These are phyloP conservation scores for Gynandropsis gynandra DNA, from an alignment of 345 rosid species.

Conservation along the genomic window DNA sequence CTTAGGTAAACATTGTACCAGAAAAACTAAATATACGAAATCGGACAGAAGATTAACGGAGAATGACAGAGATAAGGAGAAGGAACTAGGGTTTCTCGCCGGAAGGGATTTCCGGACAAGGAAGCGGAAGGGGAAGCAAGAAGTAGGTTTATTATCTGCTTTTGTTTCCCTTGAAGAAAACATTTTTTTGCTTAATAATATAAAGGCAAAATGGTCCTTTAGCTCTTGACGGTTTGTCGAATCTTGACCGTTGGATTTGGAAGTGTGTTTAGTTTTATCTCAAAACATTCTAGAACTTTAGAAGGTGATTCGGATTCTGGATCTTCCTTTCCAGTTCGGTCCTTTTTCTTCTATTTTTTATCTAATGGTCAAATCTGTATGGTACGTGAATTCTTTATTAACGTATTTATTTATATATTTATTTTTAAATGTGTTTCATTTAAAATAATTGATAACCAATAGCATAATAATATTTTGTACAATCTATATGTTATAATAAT, in stretches of 20 bases:
- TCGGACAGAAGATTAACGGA: conserved; percentile 1
- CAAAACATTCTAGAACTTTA: conserved; percentile 18
- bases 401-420: no score
- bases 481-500: no score
- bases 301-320: conserved; percentile 11
- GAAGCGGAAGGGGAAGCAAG: conserved; percentile 1
- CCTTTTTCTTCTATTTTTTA: not conserved
- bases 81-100: not conserved
- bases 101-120: conserved; percentile 10
- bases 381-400: no score
- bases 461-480: no score
- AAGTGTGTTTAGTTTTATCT: not conserved
- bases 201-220: conserved; percentile 5
- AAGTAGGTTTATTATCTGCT: conserved; percentile 8
- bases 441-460: no score
- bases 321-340: conserved; percentile 1
- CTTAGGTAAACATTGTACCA: not conserved
- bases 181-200: not conserved
- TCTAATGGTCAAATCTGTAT: not conserved
- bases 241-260: conserved; percentile 19
- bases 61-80: conserved; percentile 3
- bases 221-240: conserved; percentile 18
- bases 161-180: not conserved
- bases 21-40: not conserved
- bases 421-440: no score